Conservation (phyloP, 2,329 filamentous ascomycete species). For the Fusarium paranaense region DNA sequence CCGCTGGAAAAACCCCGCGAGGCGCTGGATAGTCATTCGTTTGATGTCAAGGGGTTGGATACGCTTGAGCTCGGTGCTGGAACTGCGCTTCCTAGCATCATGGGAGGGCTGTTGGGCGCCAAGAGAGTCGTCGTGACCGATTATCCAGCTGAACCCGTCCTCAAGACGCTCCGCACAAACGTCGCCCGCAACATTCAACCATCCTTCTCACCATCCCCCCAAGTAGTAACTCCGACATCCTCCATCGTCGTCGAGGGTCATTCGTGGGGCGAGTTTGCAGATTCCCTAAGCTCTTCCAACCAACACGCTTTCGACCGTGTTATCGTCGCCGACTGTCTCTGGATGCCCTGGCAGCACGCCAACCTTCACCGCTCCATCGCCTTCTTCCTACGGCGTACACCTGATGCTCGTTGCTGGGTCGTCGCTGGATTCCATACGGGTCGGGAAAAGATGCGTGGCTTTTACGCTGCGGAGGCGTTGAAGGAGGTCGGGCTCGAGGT, state of each 20-base stretch:
- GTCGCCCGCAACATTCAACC: conserved; percentile 62
- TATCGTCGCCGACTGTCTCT: conserved; percentile 78
- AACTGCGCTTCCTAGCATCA: conserved; percentile 65
- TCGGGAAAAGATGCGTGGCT: conserved; percentile 71
- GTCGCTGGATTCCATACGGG: conserved; percentile 81
- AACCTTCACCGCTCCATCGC: conserved; percentile 72
- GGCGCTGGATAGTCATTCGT: conserved; percentile 40
- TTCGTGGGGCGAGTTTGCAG: conserved; percentile 68
- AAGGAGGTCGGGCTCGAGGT: conserved; percentile 65
- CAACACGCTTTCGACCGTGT: conserved; percentile 67
- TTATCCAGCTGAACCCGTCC: conserved; percentile 72
- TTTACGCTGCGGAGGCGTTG: conserved; percentile 67
- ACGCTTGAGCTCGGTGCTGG: conserved; percentile 77
- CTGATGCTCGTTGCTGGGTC: conserved; percentile 68
- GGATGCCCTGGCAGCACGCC: conserved; percentile 80
- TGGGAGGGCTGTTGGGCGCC: conserved; percentile 62
- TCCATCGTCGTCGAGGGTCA: conserved; percentile 67
- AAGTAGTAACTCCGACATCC: conserved; percentile 13
- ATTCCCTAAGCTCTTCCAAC: conserved; percentile 45
- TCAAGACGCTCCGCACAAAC: conserved; percentile 70
- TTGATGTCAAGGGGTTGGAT: conserved; percentile 62
- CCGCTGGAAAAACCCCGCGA: conserved; percentile 28
- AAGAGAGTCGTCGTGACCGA: conserved; percentile 70
- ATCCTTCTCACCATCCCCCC: conserved; percentile 48
- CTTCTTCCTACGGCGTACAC: conserved; percentile 65